Conservation (phyloP, 2,329 filamentous ascomycete genomes). For the Onygenales sp. region DNA sequence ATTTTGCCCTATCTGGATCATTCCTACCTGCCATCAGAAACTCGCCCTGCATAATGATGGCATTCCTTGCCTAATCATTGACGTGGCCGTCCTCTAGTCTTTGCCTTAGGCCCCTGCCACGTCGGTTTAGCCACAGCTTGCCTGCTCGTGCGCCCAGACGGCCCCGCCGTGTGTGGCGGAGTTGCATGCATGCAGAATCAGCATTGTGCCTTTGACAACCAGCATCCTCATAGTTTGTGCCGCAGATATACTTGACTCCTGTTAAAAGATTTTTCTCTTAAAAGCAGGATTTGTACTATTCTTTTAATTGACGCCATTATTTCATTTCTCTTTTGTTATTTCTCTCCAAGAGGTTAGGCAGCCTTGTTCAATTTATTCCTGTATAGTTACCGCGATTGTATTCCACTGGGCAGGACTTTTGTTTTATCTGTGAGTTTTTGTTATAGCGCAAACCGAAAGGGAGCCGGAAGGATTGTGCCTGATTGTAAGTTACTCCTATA, state of each 20-base stretch:
- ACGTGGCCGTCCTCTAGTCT: slow-evolving; percentile 20
- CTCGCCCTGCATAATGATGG: neutral
- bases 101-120: slow-evolving; percentile 1
- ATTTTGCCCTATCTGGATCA: neutral
- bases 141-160: neutral
- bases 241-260: neutral
- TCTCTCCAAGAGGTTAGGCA: neutral
- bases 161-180: slow-evolving; percentile 7
- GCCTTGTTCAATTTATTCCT: too few species aligned
- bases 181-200: slow-evolving; percentile 9
- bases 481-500: neutral
- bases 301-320: neutral
- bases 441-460: too few species aligned
- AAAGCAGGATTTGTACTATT: slow-evolving; percentile 1
- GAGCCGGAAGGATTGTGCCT: too few species aligned
- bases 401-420: too few species aligned
- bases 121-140: slow-evolving; percentile 5
- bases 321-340: neutral
- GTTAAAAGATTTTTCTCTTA: neutral
- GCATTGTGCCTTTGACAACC: neutral
- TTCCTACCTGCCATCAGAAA: neutral
- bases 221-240: neutral
- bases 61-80: slow-evolving; percentile 10
- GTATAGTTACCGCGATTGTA: too few species aligned
- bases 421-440: too few species aligned